These are phyloP conservation scores for Houttuynia cordata DNA, from an alignment of 164 flowering plant genomes.

Conservation along the genomic window DNA sequence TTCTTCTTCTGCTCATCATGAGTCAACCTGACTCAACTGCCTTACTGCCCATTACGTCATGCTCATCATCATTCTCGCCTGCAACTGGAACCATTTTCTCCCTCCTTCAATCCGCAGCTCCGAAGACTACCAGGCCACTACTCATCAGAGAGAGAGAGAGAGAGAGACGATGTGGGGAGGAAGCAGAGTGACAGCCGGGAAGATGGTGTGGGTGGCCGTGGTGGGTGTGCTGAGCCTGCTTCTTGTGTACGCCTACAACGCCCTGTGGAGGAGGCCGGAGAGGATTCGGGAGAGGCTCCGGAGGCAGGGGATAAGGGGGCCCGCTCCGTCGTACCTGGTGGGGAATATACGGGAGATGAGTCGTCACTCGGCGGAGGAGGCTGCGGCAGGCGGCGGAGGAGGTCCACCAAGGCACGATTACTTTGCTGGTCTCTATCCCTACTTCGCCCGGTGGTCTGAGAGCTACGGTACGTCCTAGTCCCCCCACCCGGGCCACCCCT, in stretches of 20 bases:
- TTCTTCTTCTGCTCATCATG: too few relatives aligned
- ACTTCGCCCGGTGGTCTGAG: slow-evolving; percentile 16
- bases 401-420: slow-evolving; percentile 10
- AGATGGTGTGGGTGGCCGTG: neutral
- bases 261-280: slow-evolving; percentile 7
- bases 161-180: too few relatives aligned
- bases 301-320: slow-evolving; percentile 9
- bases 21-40: too few relatives aligned
- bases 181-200: neutral
- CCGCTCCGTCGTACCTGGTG: slow-evolving; percentile 3
- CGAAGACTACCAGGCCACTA: too few relatives aligned
- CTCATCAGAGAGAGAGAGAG: too few relatives aligned
- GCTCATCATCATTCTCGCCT: too few relatives aligned
- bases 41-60: too few relatives aligned
- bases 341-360: slow-evolving; percentile 8
- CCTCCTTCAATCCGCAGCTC: too few relatives aligned
- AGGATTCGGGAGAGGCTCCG: slow-evolving; percentile 4
- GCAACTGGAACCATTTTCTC: too few relatives aligned
- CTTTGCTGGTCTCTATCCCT: slow-evolving; percentile 12
- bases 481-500: too few relatives aligned
- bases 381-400: neutral
- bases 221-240: slow-evolving; percentile 1
- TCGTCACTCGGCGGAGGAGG: neutral
- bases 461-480: slow-evolving; percentile 14
- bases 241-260: neutral